phyloP scores from a whole-genome alignment of 1,139 yeast species.

The Pichia sp. region DNA sequence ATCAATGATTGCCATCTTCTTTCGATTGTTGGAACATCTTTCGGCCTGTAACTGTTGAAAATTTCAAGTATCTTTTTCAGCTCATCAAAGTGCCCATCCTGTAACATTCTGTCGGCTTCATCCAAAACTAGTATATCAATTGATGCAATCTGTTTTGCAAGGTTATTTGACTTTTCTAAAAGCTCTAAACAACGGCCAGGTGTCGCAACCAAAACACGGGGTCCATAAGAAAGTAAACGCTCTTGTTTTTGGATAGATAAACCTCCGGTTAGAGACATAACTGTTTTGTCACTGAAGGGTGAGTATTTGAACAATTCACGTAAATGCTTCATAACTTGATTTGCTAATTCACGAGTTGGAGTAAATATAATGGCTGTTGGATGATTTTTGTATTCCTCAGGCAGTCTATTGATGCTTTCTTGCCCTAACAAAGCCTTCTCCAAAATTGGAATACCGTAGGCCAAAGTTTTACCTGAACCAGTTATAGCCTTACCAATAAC shows the following conservation, averaged over 20 bases:
- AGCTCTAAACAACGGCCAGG: conserved; percentile 92
- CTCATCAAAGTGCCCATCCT: conserved; percentile 95
- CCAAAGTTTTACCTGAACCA: conserved; percentile 96
- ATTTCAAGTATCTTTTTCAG: conserved; percentile 73
- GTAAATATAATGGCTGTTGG: conserved; percentile 83
- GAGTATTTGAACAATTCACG: conserved; percentile 56
- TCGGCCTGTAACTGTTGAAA: conserved; percentile 38
- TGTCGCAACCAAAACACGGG: conserved; percentile 87
- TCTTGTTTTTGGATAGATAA: conserved; percentile 90
- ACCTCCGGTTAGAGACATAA: conserved; percentile 90
- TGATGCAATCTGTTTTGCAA: conserved; percentile 53
- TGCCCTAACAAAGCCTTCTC: conserved; percentile 49
- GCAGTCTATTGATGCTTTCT: conserved; percentile 24
- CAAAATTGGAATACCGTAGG: conserved; percentile 91
- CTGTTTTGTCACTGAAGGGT: conserved; percentile 52
- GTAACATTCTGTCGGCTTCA: conserved; percentile 93
- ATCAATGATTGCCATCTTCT: conserved; percentile 82
- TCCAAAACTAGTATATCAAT: conserved; percentile 77
- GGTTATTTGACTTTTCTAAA: conserved; percentile 55
- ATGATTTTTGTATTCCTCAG: conserved; percentile 32
- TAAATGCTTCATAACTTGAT: conserved; percentile 83
- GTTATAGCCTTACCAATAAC: conserved; percentile 95
- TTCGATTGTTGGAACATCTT: conserved; percentile 31
- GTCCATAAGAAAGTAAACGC: conserved; percentile 66
- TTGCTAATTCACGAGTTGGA: conserved; percentile 96